Conservation (phyloP, 1,284 basidiomycete genomes). For the Apiotrichum gracile region DNA sequence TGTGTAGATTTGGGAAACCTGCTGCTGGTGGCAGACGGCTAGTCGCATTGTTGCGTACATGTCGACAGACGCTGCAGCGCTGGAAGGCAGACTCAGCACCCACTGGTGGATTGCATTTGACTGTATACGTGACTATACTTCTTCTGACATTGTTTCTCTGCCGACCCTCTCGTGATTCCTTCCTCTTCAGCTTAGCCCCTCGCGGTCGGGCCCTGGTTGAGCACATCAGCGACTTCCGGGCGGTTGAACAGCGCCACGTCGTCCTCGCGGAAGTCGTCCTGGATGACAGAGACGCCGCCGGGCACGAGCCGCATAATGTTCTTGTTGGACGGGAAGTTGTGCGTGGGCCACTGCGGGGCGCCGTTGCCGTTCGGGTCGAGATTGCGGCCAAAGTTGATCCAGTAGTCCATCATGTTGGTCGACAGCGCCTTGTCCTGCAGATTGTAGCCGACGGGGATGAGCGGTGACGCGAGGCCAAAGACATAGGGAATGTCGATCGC, state of each 20-base stretch:
- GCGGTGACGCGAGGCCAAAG: slow-evolving; percentile 17
- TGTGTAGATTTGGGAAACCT: no score
- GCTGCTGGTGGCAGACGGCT: no score
- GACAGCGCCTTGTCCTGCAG: slow-evolving; percentile 22
- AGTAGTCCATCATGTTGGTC: slow-evolving; percentile 27
- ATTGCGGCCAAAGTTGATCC: slow-evolving; percentile 41
- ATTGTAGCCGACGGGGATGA: no score
- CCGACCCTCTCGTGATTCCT: no score
- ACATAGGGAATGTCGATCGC: slow-evolving; percentile 25
- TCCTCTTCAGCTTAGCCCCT: no score
- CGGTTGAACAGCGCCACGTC: slow-evolving; percentile 32
- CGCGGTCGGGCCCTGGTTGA: no score
- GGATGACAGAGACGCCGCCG: slow-evolving; percentile 29
- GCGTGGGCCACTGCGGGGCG: no score
- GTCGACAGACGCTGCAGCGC: no score
- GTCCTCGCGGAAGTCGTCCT: slow-evolving; percentile 31
- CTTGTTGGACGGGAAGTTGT: background rate
- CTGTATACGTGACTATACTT: background rate
- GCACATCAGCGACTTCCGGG: no score
- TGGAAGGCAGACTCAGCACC: no score
- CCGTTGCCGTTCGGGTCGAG: slow-evolving; percentile 27
- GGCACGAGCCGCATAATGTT: slow-evolving; percentile 28
- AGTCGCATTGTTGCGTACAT: background rate
- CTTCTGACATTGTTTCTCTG: no score
- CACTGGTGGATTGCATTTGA: no score